Evolutionary conservation across 139 green algal species (phyloP), one percentile per base, ranked within the genome.

Genomic region (Ettlia oleoabundans): DNA sequence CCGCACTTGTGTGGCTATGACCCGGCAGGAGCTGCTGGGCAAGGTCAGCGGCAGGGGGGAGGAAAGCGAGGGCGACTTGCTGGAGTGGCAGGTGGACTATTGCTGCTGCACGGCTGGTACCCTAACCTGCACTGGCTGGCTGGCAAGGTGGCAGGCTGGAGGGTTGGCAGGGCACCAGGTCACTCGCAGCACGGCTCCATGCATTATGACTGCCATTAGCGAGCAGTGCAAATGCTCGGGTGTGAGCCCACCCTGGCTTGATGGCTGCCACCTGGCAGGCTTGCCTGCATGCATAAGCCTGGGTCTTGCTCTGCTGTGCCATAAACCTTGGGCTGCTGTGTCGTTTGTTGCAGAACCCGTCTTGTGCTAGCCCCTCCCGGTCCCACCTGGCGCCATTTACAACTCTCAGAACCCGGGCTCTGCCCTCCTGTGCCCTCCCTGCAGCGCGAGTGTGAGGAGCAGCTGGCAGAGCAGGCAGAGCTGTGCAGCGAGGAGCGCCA

Each of bases 401-500:
- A n/a, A n/a, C n/a, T n/a, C n/a, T n/a, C n/a, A n/a, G n/a, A n/a
- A n/a, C n/a, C n/a, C n/a, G n/a, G n/a, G n/a, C n/a, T n/a, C n/a
- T n/a, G n/a, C n/a, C n/a, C n/a, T n/a, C n/a, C n/a, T n/a, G n/a
- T n/a, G n/a, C 70, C 62, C 41, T 32, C n/a, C 40, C 2, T 42
- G 79, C 79, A 83, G 75, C 55, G 75, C 40, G 47, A 76, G 69
- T 86, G 81, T 65, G 30, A 40, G n/a, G 55, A 78, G 51, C 75
- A 65, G 19, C 75, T 83, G 35, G 47, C 33, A 4, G 41, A 73
- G 64, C n/a, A 55, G 19, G 21, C 19, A 9, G 26, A 55, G 32
- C 69, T 81, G 43, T 85, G 69, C 73, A 19, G 43, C 0, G 80
- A 81, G 33, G 5, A 86, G 68, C 67, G 55, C 7, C 38, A 66